Percentiles rank a stretch among this genome's conserved stretches.
Conservation (phyloP, 345 rosid species). For the Pugionium cornutum region DNA sequence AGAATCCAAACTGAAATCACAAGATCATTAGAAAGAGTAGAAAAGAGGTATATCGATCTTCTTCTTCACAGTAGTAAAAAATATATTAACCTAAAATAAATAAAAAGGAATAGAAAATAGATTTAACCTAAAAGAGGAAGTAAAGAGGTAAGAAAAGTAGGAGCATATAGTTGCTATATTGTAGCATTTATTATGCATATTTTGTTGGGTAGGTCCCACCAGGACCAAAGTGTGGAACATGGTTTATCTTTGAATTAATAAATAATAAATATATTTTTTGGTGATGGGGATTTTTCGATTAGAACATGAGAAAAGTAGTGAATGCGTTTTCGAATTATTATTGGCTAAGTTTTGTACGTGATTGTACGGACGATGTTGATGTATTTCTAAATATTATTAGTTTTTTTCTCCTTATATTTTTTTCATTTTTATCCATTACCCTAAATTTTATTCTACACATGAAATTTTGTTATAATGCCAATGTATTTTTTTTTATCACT, state of each 20-base stretch:
- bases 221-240: constrained; percentile 42
- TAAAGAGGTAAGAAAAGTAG: constrained; percentile 36
- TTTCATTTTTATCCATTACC: too few relatives aligned
- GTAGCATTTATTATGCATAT: constrained; percentile 7
- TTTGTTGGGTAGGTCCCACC: constrained; percentile 20
- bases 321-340: constrained; percentile 53
- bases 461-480: too few relatives aligned
- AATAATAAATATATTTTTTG: constrained; percentile 12
- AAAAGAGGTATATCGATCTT: constrained; percentile 20
- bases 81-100: constrained; percentile 18
- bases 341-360: constrained; percentile 38
- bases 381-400: not conserved
- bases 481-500: too few relatives aligned
- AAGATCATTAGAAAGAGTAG: constrained; percentile 21
- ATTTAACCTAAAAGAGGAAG: constrained; percentile 38
- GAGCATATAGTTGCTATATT: constrained; percentile 16
- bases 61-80: not conserved
- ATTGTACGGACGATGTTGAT: not conserved
- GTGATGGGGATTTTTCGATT: constrained; percentile 32
- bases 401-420: too few relatives aligned
- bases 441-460: too few relatives aligned
- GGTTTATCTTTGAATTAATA: constrained; percentile 31
- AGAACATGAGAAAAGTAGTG: constrained; percentile 34
- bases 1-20: constrained; percentile 19
- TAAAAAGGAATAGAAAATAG: not conserved